Evolutionary conservation across 305 asterid species (phyloP).

Genomic region (Fraxinus nigra): DNA sequence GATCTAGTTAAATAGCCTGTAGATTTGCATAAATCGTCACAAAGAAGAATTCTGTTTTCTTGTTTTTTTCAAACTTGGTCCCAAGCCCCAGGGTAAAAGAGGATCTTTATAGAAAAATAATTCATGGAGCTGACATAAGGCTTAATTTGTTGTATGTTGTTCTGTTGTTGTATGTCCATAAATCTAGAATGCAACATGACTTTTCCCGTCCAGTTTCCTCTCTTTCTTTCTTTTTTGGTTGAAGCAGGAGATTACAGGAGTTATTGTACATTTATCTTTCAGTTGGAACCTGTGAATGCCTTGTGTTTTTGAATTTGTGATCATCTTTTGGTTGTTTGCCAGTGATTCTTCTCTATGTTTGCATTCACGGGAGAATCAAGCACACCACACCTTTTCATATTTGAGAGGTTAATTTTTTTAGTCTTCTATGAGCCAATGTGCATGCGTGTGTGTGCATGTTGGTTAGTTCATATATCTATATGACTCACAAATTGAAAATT

Average conservation of each 20-base stretch:
- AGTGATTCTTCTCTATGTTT: neutral
- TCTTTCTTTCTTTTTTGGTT: neutral
- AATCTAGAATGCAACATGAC: neutral
- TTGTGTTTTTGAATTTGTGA: neutral
- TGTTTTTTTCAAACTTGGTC: neutral
- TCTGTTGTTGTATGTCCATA: neutral
- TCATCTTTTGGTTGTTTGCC: neutral
- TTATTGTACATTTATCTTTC: neutral
- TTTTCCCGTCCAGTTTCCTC: neutral
- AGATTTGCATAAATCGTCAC: slow-evolving; percentile 6
- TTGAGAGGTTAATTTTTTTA: neutral
- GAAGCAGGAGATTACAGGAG: neutral
- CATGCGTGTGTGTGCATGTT: neutral
- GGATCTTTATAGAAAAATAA: neutral
- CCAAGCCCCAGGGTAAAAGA: neutral
- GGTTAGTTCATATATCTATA: neutral
- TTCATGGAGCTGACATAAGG: neutral
- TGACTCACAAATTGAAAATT: neutral
- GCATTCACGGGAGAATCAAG: neutral
- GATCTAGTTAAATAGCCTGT: neutral
- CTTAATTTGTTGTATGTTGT: neutral
- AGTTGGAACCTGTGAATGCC: neutral
- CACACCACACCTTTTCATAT: neutral
- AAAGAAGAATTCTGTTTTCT: neutral
- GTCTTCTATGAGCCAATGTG: neutral